Percentiles rank a stretch among this genome's conserved stretches.
Conservation (phyloP, 176 grass and related monocot genomes). For the bread wheat (Triticum aestivum) region DNA sequence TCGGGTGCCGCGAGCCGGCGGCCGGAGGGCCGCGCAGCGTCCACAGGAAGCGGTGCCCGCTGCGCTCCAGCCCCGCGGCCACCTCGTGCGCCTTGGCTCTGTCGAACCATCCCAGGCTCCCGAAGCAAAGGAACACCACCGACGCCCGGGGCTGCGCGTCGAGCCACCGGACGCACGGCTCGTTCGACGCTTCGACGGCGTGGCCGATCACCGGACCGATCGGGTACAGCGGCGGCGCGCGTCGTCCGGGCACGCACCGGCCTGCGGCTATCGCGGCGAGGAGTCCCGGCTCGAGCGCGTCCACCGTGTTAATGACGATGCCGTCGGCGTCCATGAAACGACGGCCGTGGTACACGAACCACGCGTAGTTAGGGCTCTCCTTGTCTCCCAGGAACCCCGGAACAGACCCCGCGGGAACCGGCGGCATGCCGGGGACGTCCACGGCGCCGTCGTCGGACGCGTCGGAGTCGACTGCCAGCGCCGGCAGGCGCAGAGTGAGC, state of each 20-base stretch:
- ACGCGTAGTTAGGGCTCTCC: conserved; percentile 36
- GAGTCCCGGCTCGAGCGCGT: conserved; percentile 29
- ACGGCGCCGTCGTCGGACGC: conserved; percentile 23
- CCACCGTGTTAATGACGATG: conserved; percentile 59
- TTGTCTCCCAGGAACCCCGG: conserved; percentile 30
- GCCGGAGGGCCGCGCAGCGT: conserved; percentile 7
- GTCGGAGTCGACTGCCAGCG: conserved; percentile 34
- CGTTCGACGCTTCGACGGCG: neutral
- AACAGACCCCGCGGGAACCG: conserved; percentile 26
- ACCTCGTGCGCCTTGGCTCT: conserved; percentile 32
- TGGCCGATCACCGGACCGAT: conserved; percentile 44
- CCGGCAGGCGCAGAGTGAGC: conserved; percentile 41
- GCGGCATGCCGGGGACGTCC: conserved; percentile 44
- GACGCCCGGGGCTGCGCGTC: conserved; percentile 49
- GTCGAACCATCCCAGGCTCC: conserved; percentile 52
- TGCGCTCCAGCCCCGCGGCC: conserved; percentile 48
- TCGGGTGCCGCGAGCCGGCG: neutral
- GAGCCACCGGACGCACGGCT: conserved; percentile 49
- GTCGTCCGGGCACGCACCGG: conserved; percentile 12
- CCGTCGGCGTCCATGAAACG: conserved; percentile 46
- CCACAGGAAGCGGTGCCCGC: conserved; percentile 62
- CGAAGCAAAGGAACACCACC: conserved; percentile 63
- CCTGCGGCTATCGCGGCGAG: conserved; percentile 27
- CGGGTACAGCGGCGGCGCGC: conserved; percentile 40
- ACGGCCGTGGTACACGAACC: conserved; percentile 56